These are phyloP conservation scores for Tolypocladium inflatum DNA, from an alignment of 2,329 filamentous ascomycete genomes.

Conservation along the genomic window DNA sequence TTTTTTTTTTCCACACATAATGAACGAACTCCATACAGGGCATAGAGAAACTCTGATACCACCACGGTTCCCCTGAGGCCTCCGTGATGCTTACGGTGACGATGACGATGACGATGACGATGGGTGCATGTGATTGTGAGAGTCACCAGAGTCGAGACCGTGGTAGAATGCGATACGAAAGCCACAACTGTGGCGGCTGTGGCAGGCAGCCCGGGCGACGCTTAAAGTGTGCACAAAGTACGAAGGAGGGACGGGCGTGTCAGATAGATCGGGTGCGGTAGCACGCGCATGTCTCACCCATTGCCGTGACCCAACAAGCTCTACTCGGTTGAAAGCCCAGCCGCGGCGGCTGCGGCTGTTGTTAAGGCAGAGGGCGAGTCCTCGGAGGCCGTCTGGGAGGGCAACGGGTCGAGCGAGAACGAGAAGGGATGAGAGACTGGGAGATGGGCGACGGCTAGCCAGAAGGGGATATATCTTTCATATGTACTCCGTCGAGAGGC, in stretches of 20 bases:
- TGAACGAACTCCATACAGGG: neutral
- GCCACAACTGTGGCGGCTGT: neutral
- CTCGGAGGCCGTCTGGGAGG: neutral
- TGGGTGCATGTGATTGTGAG: neutral
- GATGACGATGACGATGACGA: neutral
- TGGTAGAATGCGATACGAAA: neutral
- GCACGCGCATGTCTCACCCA: neutral
- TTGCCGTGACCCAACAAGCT: neutral
- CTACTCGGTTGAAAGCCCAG: neutral
- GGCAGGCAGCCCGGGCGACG: neutral
- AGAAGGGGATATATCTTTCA: slow-evolving; percentile 3
- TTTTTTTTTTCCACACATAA: neutral
- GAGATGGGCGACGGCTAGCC: neutral
- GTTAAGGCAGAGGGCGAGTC: neutral
- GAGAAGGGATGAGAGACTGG: neutral
- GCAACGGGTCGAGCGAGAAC: neutral
- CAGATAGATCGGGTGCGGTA: slow-evolving; percentile 1
- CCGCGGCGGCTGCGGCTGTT: neutral
- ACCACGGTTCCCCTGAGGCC: neutral
- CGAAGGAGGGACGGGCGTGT: neutral
- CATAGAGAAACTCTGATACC: neutral
- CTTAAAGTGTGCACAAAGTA: neutral
- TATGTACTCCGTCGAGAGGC: neutral
- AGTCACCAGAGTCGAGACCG: neutral
- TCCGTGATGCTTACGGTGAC: neutral